Base-by-base conservation (phyloP, 164 flowering plant species). In the Umbilicus rupestris region DNA sequence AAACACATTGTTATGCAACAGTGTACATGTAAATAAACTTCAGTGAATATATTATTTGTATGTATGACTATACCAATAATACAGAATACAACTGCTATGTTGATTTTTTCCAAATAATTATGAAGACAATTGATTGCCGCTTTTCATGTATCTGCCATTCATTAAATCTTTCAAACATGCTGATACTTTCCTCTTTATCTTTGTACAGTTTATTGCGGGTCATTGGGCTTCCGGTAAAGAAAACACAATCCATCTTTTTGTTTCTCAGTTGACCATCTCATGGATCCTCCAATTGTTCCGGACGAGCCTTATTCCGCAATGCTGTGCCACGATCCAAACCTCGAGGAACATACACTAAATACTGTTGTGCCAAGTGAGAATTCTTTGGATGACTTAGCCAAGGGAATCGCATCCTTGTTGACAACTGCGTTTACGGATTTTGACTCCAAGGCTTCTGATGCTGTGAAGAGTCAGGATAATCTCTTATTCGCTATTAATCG, bases 401-500 rank as follows among this genome's bases (percentile, higher is more conserved):
- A 67, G 70, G 87, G 81, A 22, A 72, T 90, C 30, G 81, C 88
- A 29, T 71, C 85, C 1, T 64, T 79, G 59, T 79, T 90, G 7
- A 63, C 80, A 4, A 33, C 80, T 39, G 79, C 85, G 26, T 80
- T 88, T 22, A 77, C 31, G 57, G 88, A 81, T 62, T 87, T 85
- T 70, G 93, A 87, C 73, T 73, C 73, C 60, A 75, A 65, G 62
- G 91, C 96, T 45, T 82, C 79, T 24, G 72, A 66, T 65, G 72
- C 87, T 14, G 63, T 71, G 39, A 64, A 60, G 19, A 84, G 86
- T 70, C 97, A 91, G 74, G 78, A 80, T 52, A 79, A 78, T 7
- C 81, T 91, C 65, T 66, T 74, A n/a, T 72, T 55, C 69, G 50
- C 88, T 44, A 75, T 91, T 57, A 83, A 87, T 76, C 82, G 95